phyloP scores from a whole-genome alignment of 2,329 filamentous ascomycete species.

The Orbilia brochopaga region DNA sequence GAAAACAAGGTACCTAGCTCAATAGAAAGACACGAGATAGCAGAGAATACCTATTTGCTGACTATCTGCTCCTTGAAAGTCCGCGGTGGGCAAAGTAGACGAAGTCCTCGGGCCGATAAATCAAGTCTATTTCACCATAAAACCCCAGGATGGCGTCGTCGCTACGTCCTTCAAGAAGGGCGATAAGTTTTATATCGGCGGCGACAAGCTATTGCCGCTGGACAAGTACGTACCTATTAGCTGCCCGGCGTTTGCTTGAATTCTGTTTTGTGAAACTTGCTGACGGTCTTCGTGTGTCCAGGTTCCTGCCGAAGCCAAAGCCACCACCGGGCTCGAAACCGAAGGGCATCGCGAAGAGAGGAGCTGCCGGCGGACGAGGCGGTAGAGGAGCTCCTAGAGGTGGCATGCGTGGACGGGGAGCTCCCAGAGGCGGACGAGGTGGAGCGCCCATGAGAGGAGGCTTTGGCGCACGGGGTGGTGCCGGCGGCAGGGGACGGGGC shows the following conservation, averaged over 20 bases:
- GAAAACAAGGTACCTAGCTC: slow-evolving; percentile 82
- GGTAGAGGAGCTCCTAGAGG: slow-evolving; percentile 44
- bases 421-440: slow-evolving; percentile 20
- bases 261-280: neutral
- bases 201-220: slow-evolving; percentile 90
- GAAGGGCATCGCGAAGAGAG: slow-evolving; percentile 45
- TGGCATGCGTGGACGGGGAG: slow-evolving; percentile 16
- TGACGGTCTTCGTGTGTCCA: slow-evolving; percentile 4
- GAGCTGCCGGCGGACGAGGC: slow-evolving; percentile 23
- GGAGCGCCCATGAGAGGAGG: slow-evolving; percentile 16
- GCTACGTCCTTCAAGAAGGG: slow-evolving; percentile 92
- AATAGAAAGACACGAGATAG: neutral
- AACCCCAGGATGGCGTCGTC: slow-evolving; percentile 94
- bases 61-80: slow-evolving; percentile 61
- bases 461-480: slow-evolving; percentile 38
- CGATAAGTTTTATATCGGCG: slow-evolving; percentile 95
- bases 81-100: slow-evolving; percentile 92
- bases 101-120: slow-evolving; percentile 97
- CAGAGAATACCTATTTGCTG: neutral
- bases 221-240: slow-evolving; percentile 67
- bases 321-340: slow-evolving; percentile 42
- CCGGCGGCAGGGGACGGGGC: slow-evolving; percentile 41
- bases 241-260: neutral
- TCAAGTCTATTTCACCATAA: slow-evolving; percentile 98
- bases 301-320: slow-evolving; percentile 45